Evolutionary conservation across 768 basidiomycete species (phyloP).

Genomic region (Lyophyllum shimeji): DNA sequence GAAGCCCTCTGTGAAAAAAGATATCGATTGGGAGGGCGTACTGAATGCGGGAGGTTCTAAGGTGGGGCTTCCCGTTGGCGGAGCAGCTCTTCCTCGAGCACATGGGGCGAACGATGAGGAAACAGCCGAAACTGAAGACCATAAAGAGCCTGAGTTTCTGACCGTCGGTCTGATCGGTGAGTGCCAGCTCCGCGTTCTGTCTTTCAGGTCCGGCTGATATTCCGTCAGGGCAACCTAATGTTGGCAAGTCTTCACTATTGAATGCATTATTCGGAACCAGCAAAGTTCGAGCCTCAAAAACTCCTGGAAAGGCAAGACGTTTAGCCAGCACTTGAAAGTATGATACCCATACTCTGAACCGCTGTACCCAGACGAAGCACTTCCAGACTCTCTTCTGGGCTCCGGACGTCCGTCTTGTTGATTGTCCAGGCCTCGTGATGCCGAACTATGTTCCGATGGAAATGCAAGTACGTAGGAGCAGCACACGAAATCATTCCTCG

Average conservation of each 20-base stretch:
- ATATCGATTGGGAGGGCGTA: constrained; percentile 76
- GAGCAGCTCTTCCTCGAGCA: constrained; percentile 33
- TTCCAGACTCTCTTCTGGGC: constrained; percentile 95
- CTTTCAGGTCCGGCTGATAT: not conserved
- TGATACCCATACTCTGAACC: not conserved
- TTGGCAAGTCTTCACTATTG: constrained; percentile 90
- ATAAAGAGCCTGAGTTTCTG: constrained; percentile 54
- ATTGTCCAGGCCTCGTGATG: constrained; percentile 95
- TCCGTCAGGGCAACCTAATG: constrained; percentile 85
- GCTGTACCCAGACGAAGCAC: constrained; percentile 73
- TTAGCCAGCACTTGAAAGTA: not conserved
- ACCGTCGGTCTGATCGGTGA: constrained; percentile 83
- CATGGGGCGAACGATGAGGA: constrained; percentile 26
- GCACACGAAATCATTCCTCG: not conserved
- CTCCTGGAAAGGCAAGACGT: constrained; percentile 73
- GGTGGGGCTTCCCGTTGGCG: constrained; percentile 46
- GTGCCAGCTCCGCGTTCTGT: constrained; percentile 1
- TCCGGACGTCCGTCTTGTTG: constrained; percentile 81
- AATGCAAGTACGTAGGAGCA: constrained; percentile 55
- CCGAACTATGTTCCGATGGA: constrained; percentile 84
- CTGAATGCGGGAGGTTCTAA: constrained; percentile 41
- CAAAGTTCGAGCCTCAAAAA: constrained; percentile 80
- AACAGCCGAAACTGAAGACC: constrained; percentile 18
- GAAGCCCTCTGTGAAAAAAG: constrained; percentile 61
- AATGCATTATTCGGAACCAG: constrained; percentile 86